Percentiles rank a stretch among this genome's conserved stretches.
Evolutionary conservation across 2,329 filamentous ascomycete genomes (phyloP).

Genomic region (Trichoderma sp.): DNA sequence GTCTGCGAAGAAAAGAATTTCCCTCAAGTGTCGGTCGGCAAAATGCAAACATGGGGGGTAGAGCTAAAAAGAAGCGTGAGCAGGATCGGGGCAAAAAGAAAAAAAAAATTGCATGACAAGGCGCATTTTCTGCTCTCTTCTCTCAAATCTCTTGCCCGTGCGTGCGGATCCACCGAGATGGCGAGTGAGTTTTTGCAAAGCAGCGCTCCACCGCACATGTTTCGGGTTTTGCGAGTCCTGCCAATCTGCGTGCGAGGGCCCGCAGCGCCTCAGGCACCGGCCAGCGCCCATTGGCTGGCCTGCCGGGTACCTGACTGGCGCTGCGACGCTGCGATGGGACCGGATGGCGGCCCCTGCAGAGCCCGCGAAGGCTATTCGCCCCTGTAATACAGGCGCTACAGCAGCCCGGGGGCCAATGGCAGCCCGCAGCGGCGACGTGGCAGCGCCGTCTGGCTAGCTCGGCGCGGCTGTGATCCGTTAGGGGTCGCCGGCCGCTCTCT

Average conservation of each 20-base stretch:
- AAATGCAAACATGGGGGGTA: not conserved
- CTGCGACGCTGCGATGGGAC: conserved; percentile 26
- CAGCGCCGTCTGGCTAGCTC: conserved; percentile 16
- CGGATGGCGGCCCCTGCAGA: conserved; percentile 24
- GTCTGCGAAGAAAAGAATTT: conserved; percentile 8
- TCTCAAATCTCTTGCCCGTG: not conserved
- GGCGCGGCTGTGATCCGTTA: conserved; percentile 20
- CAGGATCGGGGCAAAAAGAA: not conserved
- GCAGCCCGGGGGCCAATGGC: conserved; percentile 17
- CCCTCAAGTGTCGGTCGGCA: conserved; percentile 7
- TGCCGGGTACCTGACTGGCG: conserved; percentile 34
- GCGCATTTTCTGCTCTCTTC: conserved; percentile 9
- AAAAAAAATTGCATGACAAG: conserved; percentile 18
- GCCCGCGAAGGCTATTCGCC: conserved; percentile 20
- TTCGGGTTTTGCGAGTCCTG: conserved; percentile 6
- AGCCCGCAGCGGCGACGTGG: conserved; percentile 19
- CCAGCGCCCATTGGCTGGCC: conserved; percentile 33
- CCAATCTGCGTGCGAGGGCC: conserved; percentile 1
- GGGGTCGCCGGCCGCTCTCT: not conserved
- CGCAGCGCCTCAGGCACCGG: conserved; percentile 31
- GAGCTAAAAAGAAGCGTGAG: not conserved
- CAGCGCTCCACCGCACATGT: conserved; percentile 19
- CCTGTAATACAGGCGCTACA: conserved; percentile 23
- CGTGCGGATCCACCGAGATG: conserved; percentile 11
- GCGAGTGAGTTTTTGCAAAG: conserved; percentile 12